Percentiles rank a stretch among this genome's conserved stretches.
Evolutionary conservation across 2,329 filamentous ascomycete genomes (phyloP).

Genomic region (Nemania serpens): DNA sequence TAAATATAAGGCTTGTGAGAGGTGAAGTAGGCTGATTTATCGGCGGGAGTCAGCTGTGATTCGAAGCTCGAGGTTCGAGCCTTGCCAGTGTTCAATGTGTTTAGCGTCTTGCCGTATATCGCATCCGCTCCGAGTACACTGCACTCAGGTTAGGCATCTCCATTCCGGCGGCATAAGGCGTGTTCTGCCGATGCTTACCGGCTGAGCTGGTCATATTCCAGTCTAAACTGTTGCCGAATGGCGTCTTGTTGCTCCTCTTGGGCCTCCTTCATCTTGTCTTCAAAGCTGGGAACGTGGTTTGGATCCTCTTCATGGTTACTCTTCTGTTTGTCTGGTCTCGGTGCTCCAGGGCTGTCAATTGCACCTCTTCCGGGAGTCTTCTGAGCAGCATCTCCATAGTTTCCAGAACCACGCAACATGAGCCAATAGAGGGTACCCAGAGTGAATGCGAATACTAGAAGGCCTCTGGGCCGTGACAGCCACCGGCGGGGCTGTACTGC

Average conservation of each 20-base stretch:
- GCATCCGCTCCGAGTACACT: constrained; percentile 54
- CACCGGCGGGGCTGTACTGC: constrained; percentile 41
- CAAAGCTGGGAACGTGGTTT: constrained; percentile 30
- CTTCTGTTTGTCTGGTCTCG: constrained; percentile 4
- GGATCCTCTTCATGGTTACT: constrained; percentile 4
- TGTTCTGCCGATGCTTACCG: constrained; percentile 38
- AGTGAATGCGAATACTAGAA: constrained; percentile 48
- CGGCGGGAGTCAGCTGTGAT: constrained; percentile 40
- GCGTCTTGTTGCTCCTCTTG: constrained; percentile 43
- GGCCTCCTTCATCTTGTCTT: constrained; percentile 40
- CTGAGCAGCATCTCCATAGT: constrained; percentile 16
- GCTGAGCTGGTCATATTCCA: constrained; percentile 47
- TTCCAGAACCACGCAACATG: constrained; percentile 45
- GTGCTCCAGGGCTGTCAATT: constrained; percentile 10
- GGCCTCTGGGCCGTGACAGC: constrained; percentile 48
- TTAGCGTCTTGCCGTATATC: constrained; percentile 62
- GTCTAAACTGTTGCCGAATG: constrained; percentile 42
- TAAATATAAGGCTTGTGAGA: constrained; percentile 60
- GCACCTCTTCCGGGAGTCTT: constrained; percentile 8
- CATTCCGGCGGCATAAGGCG: constrained; percentile 20
- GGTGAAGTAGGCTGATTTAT: constrained; percentile 47
- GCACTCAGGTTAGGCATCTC: constrained; percentile 32
- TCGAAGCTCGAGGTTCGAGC: constrained; percentile 36
- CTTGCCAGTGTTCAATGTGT: constrained; percentile 50
- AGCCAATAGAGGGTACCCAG: constrained; percentile 51